Evolutionary conservation across 495 filamentous ascomycete species (phyloP), one percentile per base, ranked within the genome.

Genomic region (Staphylotrichum tortipilum): DNA sequence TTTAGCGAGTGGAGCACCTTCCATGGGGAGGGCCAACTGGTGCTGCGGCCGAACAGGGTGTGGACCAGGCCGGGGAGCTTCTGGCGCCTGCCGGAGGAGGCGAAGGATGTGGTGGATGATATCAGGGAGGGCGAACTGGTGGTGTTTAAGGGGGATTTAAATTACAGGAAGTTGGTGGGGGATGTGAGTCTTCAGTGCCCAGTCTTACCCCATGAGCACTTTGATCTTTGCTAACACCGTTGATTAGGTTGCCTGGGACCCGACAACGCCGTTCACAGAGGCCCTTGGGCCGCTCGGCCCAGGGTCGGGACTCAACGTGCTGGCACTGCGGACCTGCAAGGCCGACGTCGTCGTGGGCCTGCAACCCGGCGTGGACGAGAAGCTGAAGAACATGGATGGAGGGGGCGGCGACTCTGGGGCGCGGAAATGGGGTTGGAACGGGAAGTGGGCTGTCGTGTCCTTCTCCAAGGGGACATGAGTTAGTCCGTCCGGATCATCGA

Each of bases 401-500:
- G 88, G 83, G 1, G 84, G 81, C 8, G 83, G 78, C 7, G 80
- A 85, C 50, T 74, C 71, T 11, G 83, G 84, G 14, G 76, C 79
- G 17, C 78, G 92, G 52, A 90, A 91, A 65, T 98, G 92, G 92
- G 92, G 89, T 1, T 97, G 90, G 91, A 87, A 78, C 63, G 92
- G 92, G 8, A 97, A 96, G 68, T 97, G 88, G 88, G 92, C 91
- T 3, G 88, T 97, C 29, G 82, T 92, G 11, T 90, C 89, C 18
- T 94, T 95, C 58, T 94, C 76, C 8, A 53, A 65, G 34, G 70
- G 73, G 6, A 61, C 60, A 18, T 70, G 47, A 58, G 14, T 7
- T 34, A 18, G 14, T 26, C 19, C 19, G 9, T 34, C 11, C n/a
- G n/a, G n/a, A n/a, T n/a, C n/a, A n/a, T n/a, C n/a, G n/a, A n/a